Evolutionary conservation across 495 filamentous ascomycete genomes (phyloP).

Genomic region (Podospora sp.): DNA sequence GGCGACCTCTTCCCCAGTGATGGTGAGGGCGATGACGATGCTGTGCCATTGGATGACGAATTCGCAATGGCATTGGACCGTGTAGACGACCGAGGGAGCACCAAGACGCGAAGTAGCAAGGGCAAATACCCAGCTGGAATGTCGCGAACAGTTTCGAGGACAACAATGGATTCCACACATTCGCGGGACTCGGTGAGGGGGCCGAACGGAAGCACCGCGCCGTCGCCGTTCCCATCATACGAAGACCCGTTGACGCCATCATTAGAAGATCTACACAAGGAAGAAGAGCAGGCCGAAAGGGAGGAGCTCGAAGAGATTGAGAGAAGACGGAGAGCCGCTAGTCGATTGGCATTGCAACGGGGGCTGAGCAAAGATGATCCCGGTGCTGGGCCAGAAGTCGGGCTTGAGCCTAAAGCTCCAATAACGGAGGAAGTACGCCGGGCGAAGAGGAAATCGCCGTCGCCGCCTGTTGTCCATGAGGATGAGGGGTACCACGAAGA

Average conservation of each 20-base stretch:
- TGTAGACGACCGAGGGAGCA: conserved; percentile 74
- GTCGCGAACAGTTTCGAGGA: conserved; percentile 56
- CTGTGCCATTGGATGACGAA: conserved; percentile 90
- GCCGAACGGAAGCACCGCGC: conserved; percentile 29
- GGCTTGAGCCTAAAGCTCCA: conserved; percentile 7
- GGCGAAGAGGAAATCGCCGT: neutral
- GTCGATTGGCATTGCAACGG: conserved; percentile 67
- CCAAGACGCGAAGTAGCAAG: conserved; percentile 62
- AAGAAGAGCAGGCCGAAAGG: conserved; percentile 68
- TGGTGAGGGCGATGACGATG: conserved; percentile 85
- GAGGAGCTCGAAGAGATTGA: conserved; percentile 74
- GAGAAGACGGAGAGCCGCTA: conserved; percentile 70
- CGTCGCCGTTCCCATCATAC: conserved; percentile 32
- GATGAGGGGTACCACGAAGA: neutral
- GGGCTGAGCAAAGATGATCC: conserved; percentile 58
- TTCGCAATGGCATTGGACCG: conserved; percentile 78
- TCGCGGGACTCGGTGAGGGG: conserved; percentile 38
- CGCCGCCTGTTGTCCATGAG: neutral
- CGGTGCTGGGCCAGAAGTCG: conserved; percentile 25
- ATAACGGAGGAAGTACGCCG: neutral
- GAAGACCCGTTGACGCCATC: conserved; percentile 52
- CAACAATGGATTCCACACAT: conserved; percentile 54
- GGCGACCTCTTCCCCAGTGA: conserved; percentile 94
- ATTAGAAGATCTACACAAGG: conserved; percentile 71
- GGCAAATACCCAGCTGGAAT: conserved; percentile 61